Base-by-base conservation (phyloP, 306 rosid species). In the Cucumis hystrix region DNA sequence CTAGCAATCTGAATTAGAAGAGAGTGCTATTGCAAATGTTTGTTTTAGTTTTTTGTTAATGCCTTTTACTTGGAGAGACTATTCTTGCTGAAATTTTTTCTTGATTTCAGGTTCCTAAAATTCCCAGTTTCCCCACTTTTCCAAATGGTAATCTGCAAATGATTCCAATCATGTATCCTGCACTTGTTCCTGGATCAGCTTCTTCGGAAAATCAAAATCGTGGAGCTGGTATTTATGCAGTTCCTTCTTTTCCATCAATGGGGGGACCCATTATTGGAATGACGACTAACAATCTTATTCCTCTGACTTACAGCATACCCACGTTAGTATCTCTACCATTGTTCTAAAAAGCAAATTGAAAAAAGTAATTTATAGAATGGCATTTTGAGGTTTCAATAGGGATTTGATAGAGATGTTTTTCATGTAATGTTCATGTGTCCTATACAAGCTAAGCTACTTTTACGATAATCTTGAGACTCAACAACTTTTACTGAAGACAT, bases 191-290 rank as follows among this genome's bases (percentile, higher is more conserved):
- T 35, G 91, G 89, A 60, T 74, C 87, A 35, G 77, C 57, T 33
- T 82, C 77, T 16, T 74, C 77, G 0, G 97, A 88, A 57, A 84
- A 82, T 79, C 96, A 89, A 57, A 92, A 89, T 81, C 93, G 86
- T 37, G 97, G 99, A 81, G 90, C 99, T 15, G 99, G 99, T 49
- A 59, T 95, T 80, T 95, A 92, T 84, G 97, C 97, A 35, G 97
- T 95, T 77, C 93, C 97, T 9, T 81, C 84, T 75, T 65, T 87
- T 76, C 88, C 90, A 3, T 90, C 66, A 84, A 81, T 81, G 79
- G 92, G 97, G 80, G 92, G 96, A n/a, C 90, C 87, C 40, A 84
- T 87, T 76, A 71, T 88, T 69, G 99, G 97, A 83, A 60, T 91
- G 74, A 78, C 97, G 7, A 78, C 86, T 69, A 85, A 86, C 79